Evolutionary conservation across 1,139 yeast genomes (phyloP).

Genomic region (Hemisphaericaspora subhashii): DNA sequence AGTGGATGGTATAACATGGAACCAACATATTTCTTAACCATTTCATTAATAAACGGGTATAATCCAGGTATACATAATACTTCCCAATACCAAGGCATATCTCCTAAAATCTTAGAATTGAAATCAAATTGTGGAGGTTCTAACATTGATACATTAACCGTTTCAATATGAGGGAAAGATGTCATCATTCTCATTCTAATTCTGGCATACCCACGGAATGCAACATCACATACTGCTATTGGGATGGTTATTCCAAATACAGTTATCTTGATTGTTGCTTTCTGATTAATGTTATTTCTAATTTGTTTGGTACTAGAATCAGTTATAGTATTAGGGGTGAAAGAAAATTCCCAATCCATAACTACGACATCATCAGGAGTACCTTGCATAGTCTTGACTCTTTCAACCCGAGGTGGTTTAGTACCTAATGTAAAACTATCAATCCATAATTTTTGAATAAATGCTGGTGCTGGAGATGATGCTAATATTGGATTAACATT

Average conservation of each 20-base stretch:
- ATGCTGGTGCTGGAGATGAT: slow-evolving; percentile 75
- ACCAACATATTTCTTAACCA: slow-evolving; percentile 83
- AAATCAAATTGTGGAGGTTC: slow-evolving; percentile 90
- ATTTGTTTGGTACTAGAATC: slow-evolving; percentile 84
- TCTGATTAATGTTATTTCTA: slow-evolving; percentile 81
- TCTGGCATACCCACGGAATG: slow-evolving; percentile 69
- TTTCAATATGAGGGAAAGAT: slow-evolving; percentile 88
- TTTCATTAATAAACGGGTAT: slow-evolving; percentile 73
- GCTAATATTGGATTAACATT: slow-evolving; percentile 84
- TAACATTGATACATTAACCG: slow-evolving; percentile 78
- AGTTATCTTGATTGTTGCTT: slow-evolving; percentile 63
- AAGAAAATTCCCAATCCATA: slow-evolving; percentile 92
- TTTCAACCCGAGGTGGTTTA: slow-evolving; percentile 90
- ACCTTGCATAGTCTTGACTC: slow-evolving; percentile 82
- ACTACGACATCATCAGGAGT: slow-evolving; percentile 90
- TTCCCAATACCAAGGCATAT: slow-evolving; percentile 83
- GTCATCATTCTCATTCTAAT: slow-evolving; percentile 86
- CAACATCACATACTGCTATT: slow-evolving; percentile 58
- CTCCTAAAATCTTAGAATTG: slow-evolving; percentile 68
- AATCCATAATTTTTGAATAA: slow-evolving; percentile 78
- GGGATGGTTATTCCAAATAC: slow-evolving; percentile 70
- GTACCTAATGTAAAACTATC: slow-evolving; percentile 90
- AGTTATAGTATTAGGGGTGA: slow-evolving; percentile 84
- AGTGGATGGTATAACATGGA: slow-evolving; percentile 86
- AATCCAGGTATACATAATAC: slow-evolving; percentile 84